Evolutionary conservation across 331 rosid species (phyloP).

Genomic region (Rhamnella rubrinervis): DNA sequence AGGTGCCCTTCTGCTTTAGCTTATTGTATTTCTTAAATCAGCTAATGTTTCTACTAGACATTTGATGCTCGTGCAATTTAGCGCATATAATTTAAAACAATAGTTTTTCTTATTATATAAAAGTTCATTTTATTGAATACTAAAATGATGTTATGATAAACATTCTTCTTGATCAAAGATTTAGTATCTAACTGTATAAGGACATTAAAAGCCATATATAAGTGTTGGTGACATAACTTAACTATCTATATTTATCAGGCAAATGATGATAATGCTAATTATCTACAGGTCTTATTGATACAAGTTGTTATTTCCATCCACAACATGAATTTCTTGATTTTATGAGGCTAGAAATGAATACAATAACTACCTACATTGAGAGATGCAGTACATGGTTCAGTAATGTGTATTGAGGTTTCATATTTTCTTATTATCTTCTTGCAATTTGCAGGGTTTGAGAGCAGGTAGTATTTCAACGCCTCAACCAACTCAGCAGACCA

Average conservation of each 20-base stretch:
- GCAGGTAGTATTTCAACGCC: conserved; percentile 61
- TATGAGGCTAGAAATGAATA: neutral
- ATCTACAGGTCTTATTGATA: neutral
- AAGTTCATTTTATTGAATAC: neutral
- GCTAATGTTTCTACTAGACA: conserved; percentile 4
- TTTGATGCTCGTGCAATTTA: conserved; percentile 5
- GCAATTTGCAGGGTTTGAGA: conserved; percentile 71
- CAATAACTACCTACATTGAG: neutral
- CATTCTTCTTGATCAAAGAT: neutral
- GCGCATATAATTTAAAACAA: too few relatives aligned
- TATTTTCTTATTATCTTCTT: conserved; percentile 15
- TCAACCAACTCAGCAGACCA: conserved; percentile 68
- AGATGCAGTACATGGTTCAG: neutral
- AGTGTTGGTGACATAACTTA: neutral
- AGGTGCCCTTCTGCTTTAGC: conserved; percentile 51
- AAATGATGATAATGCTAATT: neutral
- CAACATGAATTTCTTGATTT: too few relatives aligned
- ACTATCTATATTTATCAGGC: neutral
- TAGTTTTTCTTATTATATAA: neutral
- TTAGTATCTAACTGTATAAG: neutral
- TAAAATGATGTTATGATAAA: neutral
- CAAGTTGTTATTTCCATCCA: neutral
- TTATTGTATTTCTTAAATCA: conserved; percentile 6
- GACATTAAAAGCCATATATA: neutral
- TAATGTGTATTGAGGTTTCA: conserved; percentile 5